Conservation (phyloP, 2,329 filamentous ascomycete species). For the Emericellopsis cladophorae region DNA sequence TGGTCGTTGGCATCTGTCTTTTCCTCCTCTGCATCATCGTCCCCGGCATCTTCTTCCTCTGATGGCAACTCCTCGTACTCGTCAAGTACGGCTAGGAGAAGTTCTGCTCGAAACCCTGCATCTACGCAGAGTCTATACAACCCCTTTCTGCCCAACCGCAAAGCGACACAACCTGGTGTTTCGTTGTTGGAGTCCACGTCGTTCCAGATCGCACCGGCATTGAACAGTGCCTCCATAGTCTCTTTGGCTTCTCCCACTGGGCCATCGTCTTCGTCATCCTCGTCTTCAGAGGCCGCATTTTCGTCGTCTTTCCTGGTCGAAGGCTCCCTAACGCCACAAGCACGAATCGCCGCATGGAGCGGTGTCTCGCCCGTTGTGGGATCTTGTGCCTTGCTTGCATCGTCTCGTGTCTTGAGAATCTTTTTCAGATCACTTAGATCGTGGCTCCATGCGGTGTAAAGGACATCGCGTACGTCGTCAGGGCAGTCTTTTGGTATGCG, state of each 20-base stretch:
- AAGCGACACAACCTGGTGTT: slow-evolving; percentile 82
- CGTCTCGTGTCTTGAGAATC: slow-evolving; percentile 55
- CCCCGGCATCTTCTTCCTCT: slow-evolving; percentile 34
- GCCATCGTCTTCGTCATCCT: slow-evolving; percentile 21
- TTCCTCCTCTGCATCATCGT: slow-evolving; percentile 30
- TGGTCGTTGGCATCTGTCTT: slow-evolving; percentile 22
- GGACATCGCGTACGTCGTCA: slow-evolving; percentile 33
- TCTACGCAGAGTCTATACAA: slow-evolving; percentile 78
- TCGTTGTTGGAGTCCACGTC: slow-evolving; percentile 77
- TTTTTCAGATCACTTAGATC: slow-evolving; percentile 55
- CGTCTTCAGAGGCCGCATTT: slow-evolving; percentile 8
- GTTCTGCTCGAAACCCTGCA: slow-evolving; percentile 80
- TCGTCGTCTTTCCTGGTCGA: slow-evolving; percentile 4
- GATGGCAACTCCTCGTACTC: slow-evolving; percentile 64
- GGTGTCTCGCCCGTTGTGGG: slow-evolving; percentile 76
- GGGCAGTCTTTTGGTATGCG: slow-evolving; percentile 43
- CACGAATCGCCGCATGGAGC: slow-evolving; percentile 80
- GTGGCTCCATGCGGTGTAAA: slow-evolving; percentile 43
- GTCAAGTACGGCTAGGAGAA: slow-evolving; percentile 71
- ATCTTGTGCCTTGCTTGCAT: slow-evolving; percentile 65
- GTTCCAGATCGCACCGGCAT: slow-evolving; percentile 94
- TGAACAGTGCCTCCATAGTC: slow-evolving; percentile 63
- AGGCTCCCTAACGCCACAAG: slow-evolving; percentile 38
- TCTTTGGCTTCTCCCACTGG: slow-evolving; percentile 49
- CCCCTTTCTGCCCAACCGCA: slow-evolving; percentile 50